Percentiles rank a stretch among this genome's conserved stretches.
Evolutionary conservation across 495 filamentous ascomycete species (phyloP).

Genomic region (Penicillium goetzii): DNA sequence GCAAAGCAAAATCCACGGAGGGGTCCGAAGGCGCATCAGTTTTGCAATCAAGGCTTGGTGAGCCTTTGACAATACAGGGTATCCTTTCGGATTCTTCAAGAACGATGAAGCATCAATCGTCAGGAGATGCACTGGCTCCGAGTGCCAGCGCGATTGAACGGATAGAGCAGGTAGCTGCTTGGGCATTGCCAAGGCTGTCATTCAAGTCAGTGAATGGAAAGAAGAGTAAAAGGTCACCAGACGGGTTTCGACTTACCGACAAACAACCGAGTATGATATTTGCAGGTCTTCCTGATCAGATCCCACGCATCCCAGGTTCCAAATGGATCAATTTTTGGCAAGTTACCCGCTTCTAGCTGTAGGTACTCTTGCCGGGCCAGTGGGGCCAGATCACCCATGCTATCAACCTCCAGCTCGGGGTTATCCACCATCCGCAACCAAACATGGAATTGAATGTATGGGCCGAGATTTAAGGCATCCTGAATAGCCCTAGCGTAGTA

Average conservation of each 20-base stretch:
- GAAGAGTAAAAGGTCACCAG: not conserved
- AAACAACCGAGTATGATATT: constrained; percentile 77
- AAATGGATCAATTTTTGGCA: constrained; percentile 62
- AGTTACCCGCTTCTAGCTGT: constrained; percentile 32
- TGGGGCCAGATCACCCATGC: constrained; percentile 60
- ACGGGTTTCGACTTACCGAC: constrained; percentile 70
- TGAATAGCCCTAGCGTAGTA: constrained; percentile 87
- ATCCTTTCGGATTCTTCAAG: constrained; percentile 74
- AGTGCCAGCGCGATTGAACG: constrained; percentile 89
- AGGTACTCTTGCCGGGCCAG: constrained; percentile 60
- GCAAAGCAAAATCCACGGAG: constrained; percentile 80
- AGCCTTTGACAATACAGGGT: constrained; percentile 77
- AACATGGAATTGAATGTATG: constrained; percentile 78
- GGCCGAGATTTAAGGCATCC: constrained; percentile 71
- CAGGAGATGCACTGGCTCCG: constrained; percentile 85
- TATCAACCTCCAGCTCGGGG: constrained; percentile 55
- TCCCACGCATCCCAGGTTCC: constrained; percentile 95
- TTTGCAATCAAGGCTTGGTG: constrained; percentile 79
- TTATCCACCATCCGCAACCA: constrained; percentile 76
- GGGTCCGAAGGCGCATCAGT: constrained; percentile 79
- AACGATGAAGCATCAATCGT: constrained; percentile 70
- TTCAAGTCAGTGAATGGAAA: not conserved
- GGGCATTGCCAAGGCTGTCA: constrained; percentile 74
- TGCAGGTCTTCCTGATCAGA: constrained; percentile 80
- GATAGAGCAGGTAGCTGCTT: constrained; percentile 72